These are phyloP conservation scores for Penicillium argentinense DNA, from an alignment of 495 filamentous ascomycete species.

Conservation along the genomic window DNA sequence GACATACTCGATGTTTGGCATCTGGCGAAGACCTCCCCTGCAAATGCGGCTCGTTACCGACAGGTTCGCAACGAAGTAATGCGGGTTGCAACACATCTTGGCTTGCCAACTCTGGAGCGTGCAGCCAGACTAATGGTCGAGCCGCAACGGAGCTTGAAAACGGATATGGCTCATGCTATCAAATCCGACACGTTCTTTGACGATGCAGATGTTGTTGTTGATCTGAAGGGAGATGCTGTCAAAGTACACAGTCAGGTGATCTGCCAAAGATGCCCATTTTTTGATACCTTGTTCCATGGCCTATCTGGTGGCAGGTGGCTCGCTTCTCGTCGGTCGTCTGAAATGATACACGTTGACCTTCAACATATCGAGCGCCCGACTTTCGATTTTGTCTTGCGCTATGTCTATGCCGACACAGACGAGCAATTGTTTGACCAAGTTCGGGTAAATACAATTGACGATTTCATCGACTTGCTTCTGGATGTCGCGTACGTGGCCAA, in stretches of 20 bases:
- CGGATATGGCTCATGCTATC: conserved; percentile 67
- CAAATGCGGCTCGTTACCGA: conserved; percentile 66
- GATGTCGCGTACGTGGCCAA: conserved; percentile 89
- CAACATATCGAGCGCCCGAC: conserved; percentile 70
- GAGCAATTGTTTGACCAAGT: conserved; percentile 79
- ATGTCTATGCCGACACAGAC: conserved; percentile 83
- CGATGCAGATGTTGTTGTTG: conserved; percentile 71
- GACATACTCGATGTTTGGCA: conserved; percentile 83
- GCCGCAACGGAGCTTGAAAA: conserved; percentile 59
- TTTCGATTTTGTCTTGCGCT: conserved; percentile 77
- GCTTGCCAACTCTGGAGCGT: conserved; percentile 66
- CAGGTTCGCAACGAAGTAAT: conserved; percentile 81
- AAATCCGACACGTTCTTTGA: conserved; percentile 67
- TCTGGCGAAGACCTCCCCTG: conserved; percentile 57
- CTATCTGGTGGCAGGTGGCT: conserved; percentile 84
- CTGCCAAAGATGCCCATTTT: conserved; percentile 88
- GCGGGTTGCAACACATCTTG: conserved; percentile 67
- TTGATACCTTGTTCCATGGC: conserved; percentile 83
- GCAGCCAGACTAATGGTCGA: conserved; percentile 71
- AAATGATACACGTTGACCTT: conserved; percentile 71
- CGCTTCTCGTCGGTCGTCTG: conserved; percentile 60
- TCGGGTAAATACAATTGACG: conserved; percentile 67
- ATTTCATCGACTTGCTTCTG: conserved; percentile 84
- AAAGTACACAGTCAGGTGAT: conserved; percentile 73
- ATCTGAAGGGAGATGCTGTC: conserved; percentile 67